Evolutionary conservation across 257 asterid species (phyloP), one percentile per base, ranked within the genome.

Genomic region (Fraxinus cuspidata): DNA sequence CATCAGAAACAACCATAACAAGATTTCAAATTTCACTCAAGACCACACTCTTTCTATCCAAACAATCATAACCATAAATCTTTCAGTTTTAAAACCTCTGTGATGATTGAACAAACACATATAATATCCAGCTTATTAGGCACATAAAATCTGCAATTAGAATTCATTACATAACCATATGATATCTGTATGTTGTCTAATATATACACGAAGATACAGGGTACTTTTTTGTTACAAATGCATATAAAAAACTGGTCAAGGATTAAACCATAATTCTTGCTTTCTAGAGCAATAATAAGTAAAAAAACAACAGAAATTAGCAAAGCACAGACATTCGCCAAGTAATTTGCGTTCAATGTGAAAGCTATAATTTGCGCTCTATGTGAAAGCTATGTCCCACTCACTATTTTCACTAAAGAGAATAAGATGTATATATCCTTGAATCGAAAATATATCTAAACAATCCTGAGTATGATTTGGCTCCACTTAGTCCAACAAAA

Each of bases 111-210:
- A 71, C 66, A 71, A 69, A 13, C 58, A 71, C 0, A 4, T 10
- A 66, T 76, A 71, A 74, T 40, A 75, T 66, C 31, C 67, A 47
- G 21, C 29, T 21, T 11, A 35, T 70, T 37, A 9, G 71, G 21
- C 64, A 74, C 7, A 69, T 37, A 77, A 28, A 53, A 66, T 16
- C 71, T 35, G 51, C 35, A 74, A 37, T 65, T 71, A 34, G 47
- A 71, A 47, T 31, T 13, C 65, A 16, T 42, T 51, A 23, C 72
- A 16, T 71, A 53, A 71, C 81, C 47, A 67, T 18, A 67, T 58
- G 19, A 72, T 47, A 35, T 4, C 69, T 7, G 12, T 9, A 11
- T 35, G 58, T 60, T 64, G 69, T 70, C 63, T 8, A 47, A 64
- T 15, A 63, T 42, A 32, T 56, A 25, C 42, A 72, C 25, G 28